Evolutionary conservation across 768 basidiomycete genomes (phyloP).

Genomic region (Xanthoconium stramineum): DNA sequence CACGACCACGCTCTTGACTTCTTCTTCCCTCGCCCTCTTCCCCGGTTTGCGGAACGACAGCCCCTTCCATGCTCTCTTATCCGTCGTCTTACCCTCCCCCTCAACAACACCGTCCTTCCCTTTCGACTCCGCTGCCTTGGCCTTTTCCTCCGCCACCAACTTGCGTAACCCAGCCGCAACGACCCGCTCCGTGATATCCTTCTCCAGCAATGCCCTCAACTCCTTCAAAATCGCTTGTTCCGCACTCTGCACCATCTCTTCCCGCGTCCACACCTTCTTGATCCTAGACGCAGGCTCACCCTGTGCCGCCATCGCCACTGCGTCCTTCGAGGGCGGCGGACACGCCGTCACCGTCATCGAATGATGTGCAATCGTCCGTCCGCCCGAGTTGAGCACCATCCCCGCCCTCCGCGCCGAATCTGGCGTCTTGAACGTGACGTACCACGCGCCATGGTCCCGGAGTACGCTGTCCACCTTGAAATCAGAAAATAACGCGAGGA

Average conservation of each 20-base stretch:
- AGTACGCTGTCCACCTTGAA: conserved; percentile 75
- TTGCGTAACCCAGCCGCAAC: conserved; percentile 52
- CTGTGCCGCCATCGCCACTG: conserved; percentile 30
- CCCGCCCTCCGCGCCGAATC: conserved; percentile 65
- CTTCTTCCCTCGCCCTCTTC: conserved; percentile 38
- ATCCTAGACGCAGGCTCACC: conserved; percentile 28
- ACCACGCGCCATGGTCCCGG: conserved; percentile 69
- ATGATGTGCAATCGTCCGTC: conserved; percentile 56
- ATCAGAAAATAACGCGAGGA: conserved; percentile 62
- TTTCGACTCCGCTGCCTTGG: conserved; percentile 29
- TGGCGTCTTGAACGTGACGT: conserved; percentile 70
- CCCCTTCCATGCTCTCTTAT: conserved; percentile 42
- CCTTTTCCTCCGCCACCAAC: conserved; percentile 52
- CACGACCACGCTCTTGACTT: conserved; percentile 19
- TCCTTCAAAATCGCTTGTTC: conserved; percentile 56
- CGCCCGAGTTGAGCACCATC: conserved; percentile 53
- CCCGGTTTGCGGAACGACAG: conserved; percentile 44
- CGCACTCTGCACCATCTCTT: conserved; percentile 53
- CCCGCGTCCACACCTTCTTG: conserved; percentile 50
- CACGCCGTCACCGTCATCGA: conserved; percentile 52
- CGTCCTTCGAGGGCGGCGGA: conserved; percentile 34
- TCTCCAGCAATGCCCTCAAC: conserved; percentile 52
- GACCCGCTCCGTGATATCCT: conserved; percentile 62
- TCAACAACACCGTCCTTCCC: conserved; percentile 32
- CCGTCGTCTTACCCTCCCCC: conserved; percentile 45